Conservation (phyloP, 108 stramenopile genomes). For the Nannochloropsis oceanica region DNA sequence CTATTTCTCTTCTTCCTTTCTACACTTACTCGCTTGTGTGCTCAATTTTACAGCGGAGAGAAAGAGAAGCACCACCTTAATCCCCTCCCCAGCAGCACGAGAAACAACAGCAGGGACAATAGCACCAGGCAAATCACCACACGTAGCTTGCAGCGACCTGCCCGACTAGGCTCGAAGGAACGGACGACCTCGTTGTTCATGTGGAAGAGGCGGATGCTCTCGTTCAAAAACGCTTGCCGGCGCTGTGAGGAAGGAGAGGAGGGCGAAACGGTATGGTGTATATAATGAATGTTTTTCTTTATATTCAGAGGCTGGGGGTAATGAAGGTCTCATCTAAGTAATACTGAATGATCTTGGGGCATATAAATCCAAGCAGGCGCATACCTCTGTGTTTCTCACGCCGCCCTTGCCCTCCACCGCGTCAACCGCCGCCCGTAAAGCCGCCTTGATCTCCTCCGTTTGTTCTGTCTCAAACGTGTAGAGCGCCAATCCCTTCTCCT, state of each 20-base stretch:
- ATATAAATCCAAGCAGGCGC: no score
- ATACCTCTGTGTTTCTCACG: neutral
- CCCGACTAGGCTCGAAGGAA: neutral
- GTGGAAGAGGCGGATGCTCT: neutral
- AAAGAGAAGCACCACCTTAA: no score
- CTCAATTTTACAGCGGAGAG: no score
- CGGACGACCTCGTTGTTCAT: neutral
- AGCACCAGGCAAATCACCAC: neutral
- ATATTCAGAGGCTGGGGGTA: neutral
- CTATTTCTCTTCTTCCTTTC: no score
- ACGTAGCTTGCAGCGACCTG: neutral
- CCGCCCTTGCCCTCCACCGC: neutral
- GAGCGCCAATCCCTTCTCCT: neutral
- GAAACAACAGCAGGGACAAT: neutral
- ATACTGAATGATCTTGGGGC: no score
- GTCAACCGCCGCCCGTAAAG: neutral
- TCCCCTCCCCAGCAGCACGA: no score
- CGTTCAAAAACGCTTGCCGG: neutral
- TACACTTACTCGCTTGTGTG: no score
- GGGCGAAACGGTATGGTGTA: neutral
- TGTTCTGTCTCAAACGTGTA: neutral
- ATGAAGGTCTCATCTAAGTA: neutral
- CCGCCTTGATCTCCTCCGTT: neutral
- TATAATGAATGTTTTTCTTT: neutral
- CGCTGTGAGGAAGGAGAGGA: neutral